phyloP scores from a whole-genome alignment of 176 grass and related monocot genomes.

The Cenchrus purpureus region DNA sequence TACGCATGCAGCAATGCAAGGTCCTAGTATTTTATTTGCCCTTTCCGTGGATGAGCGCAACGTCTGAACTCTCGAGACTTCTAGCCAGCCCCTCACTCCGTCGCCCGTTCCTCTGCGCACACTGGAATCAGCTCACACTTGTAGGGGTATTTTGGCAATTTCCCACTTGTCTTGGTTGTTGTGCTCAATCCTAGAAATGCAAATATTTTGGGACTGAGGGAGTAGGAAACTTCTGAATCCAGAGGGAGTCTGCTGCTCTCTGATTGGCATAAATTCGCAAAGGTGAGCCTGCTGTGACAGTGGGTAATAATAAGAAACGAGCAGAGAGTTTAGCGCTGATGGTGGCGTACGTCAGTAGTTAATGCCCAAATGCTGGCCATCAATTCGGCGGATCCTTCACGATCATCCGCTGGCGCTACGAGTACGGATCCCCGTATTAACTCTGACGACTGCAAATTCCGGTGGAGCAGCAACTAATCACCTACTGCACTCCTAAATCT shows the following conservation, averaged over 20 bases:
- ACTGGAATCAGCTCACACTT: too few relatives aligned
- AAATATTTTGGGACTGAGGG: too few relatives aligned
- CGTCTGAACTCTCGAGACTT: too few relatives aligned
- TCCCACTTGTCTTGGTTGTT: too few relatives aligned
- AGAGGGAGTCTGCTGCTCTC: neutral
- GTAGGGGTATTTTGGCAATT: too few relatives aligned
- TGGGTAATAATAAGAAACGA: neutral
- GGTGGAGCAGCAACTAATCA: neutral
- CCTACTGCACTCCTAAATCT: neutral
- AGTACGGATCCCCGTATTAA: conserved; percentile 20
- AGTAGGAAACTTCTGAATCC: neutral
- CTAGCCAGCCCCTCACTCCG: too few relatives aligned
- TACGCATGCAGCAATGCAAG: too few relatives aligned
- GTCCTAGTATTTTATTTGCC: too few relatives aligned
- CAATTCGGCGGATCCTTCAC: neutral
- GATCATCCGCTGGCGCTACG: neutral
- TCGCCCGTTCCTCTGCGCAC: too few relatives aligned
- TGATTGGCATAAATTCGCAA: conserved; percentile 26
- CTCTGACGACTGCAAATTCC: neutral
- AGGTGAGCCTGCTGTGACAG: neutral
- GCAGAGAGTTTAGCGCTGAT: conserved; percentile 20
- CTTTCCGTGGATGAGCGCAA: too few relatives aligned
- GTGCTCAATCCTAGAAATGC: too few relatives aligned
- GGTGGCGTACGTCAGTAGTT: neutral
- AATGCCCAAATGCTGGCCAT: conserved; percentile 9